These are phyloP conservation scores for Bigelowiella natans DNA, from an alignment of 78 protist species.

Conservation along the genomic window DNA sequence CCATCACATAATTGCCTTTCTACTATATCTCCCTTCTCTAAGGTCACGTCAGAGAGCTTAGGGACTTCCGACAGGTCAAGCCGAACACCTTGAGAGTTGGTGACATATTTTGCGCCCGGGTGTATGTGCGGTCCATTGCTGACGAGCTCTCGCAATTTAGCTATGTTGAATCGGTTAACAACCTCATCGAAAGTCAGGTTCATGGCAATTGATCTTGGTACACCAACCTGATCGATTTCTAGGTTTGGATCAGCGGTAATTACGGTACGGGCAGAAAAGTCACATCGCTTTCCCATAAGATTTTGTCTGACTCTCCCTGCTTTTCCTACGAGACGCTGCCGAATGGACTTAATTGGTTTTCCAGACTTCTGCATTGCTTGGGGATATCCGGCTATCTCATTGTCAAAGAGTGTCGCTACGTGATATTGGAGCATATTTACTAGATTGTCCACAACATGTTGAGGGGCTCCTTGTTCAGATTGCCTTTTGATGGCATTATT, in stretches of 20 bases:
- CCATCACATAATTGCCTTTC: constrained; percentile 89
- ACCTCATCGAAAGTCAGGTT: constrained; percentile 92
- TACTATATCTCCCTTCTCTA: constrained; percentile 62
- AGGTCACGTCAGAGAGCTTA: background rate
- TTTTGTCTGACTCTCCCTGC: constrained; percentile 97
- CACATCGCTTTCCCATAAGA: constrained; percentile 99
- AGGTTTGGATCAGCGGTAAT: constrained; percentile 96
- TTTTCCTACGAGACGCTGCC: constrained; percentile 95
- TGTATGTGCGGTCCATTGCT: constrained; percentile 68
- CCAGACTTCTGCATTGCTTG: constrained; percentile 63
- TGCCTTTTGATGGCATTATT: constrained; percentile 50
- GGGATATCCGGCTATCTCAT: constrained; percentile 71
- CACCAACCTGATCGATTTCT: constrained; percentile 91
- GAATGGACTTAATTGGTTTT: constrained; percentile 87
- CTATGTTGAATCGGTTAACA: constrained; percentile 87
- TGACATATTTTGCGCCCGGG: constrained; percentile 66
- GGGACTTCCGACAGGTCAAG: constrained; percentile 43
- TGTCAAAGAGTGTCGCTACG: constrained; percentile 80
- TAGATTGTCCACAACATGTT: background rate
- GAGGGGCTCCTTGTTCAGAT: constrained; percentile 42
- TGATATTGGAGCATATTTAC: constrained; percentile 55
- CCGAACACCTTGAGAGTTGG: constrained; percentile 69
- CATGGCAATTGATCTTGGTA: constrained; percentile 91
- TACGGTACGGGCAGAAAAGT: constrained; percentile 98
- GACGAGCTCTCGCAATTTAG: constrained; percentile 38